A percentile compares a stretch with the other conserved stretches of the same genome.
Conservation (phyloP, 257 asterid genomes). For the Plantago major region DNA sequence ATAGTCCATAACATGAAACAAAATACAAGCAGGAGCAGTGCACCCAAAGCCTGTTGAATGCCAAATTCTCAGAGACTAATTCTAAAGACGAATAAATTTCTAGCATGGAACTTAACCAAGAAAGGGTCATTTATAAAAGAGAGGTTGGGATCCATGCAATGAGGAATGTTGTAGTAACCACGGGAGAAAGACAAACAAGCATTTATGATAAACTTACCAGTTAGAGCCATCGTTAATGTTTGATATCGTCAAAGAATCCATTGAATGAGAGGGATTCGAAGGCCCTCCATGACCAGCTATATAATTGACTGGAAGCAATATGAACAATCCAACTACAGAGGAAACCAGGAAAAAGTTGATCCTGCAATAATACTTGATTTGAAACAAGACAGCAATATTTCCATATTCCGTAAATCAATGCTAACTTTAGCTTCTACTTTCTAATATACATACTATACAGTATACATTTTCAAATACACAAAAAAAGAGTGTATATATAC, state of each 20-base stretch:
- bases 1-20: conserved; percentile 71
- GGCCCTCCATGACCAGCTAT: conserved; percentile 39
- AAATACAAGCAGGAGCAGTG: conserved; percentile 76
- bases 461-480: not conserved
- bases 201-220: conserved; percentile 37
- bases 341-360: conserved; percentile 67
- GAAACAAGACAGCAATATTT: conserved; percentile 14
- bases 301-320: conserved; percentile 77
- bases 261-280: conserved; percentile 33
- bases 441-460: not conserved
- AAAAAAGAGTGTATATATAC: not conserved
- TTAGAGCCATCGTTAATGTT: conserved; percentile 66
- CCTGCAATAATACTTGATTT: conserved; percentile 47
- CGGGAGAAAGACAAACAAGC: not conserved
- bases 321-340: conserved; percentile 58
- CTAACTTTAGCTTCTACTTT: not conserved
- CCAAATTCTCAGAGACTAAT: conserved; percentile 16
- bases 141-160: too few relatives aligned
- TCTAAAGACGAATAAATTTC: not conserved
- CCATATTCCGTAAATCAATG: not conserved
- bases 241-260: conserved; percentile 84
- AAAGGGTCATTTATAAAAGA: too few relatives aligned
- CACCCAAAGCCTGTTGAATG: conserved; percentile 90
- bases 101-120: too few relatives aligned
- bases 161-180: too few relatives aligned